phyloP scores from a whole-genome alignment of 306 rosid species.

The Argentina anserina region DNA sequence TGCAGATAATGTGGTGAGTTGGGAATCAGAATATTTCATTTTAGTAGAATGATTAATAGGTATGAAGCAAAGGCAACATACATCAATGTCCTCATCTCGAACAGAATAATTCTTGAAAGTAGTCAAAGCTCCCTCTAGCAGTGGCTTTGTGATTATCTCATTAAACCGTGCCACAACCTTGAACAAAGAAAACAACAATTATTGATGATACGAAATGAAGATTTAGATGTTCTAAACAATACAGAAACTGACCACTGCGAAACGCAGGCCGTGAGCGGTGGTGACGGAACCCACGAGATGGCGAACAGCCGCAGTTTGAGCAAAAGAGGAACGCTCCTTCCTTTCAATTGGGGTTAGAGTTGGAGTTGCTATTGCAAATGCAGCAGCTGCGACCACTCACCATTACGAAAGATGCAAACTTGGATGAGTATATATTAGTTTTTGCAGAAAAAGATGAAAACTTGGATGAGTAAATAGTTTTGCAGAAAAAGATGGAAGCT shows the following conservation, averaged over 20 bases:
- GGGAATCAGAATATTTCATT: background rate
- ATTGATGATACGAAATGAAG: slow-evolving; percentile 8
- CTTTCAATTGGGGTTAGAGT: background rate
- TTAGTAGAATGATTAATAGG: background rate
- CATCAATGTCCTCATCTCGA: slow-evolving; percentile 84
- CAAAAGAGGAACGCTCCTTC: slow-evolving; percentile 41
- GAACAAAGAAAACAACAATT: slow-evolving; percentile 2
- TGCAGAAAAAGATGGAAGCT: background rate
- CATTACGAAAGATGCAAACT: background rate
- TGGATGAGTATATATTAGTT: too few relatives aligned
- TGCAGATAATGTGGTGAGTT: background rate
- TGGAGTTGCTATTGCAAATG: background rate
- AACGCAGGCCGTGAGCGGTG: slow-evolving; percentile 70
- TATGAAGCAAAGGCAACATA: slow-evolving; percentile 23
- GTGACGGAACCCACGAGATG: slow-evolving; percentile 79
- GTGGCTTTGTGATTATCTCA: slow-evolving; percentile 76
- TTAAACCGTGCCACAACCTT: slow-evolving; percentile 95
- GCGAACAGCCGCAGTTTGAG: slow-evolving; percentile 63
- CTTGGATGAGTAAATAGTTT: too few relatives aligned
- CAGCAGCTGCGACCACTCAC: background rate
- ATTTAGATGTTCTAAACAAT: too few relatives aligned
- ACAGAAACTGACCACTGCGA: slow-evolving; percentile 64
- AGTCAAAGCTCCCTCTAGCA: slow-evolving; percentile 86
- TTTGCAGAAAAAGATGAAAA: too few relatives aligned
- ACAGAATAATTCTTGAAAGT: slow-evolving; percentile 73